These are phyloP conservation scores for Rhodotorula paludigena DNA, from an alignment of 768 basidiomycete species.

Conservation along the genomic window DNA sequence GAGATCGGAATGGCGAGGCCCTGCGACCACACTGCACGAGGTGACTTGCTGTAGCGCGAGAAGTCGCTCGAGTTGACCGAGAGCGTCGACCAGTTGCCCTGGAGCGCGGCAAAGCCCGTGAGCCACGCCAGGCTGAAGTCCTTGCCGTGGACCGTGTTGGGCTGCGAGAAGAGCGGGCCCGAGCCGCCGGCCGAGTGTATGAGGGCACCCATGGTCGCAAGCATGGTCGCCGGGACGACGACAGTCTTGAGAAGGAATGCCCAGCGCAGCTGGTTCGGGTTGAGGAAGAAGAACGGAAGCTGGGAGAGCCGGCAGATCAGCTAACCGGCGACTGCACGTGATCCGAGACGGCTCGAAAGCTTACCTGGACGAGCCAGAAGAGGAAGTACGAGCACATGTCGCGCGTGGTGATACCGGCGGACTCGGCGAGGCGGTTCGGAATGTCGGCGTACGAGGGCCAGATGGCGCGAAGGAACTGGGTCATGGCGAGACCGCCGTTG, in stretches of 20 bases:
- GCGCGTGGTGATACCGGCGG: constrained; percentile 45
- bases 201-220: constrained; percentile 68
- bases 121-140: constrained; percentile 73
- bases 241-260: constrained; percentile 64
- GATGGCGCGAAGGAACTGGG: constrained; percentile 59
- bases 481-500: constrained; percentile 37
- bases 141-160: constrained; percentile 56
- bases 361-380: constrained; percentile 71
- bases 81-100: constrained; percentile 54
- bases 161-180: constrained; percentile 44
- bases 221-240: constrained; percentile 61
- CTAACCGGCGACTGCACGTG: constrained; percentile 47
- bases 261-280: constrained; percentile 70
- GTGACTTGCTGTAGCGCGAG: constrained; percentile 64
- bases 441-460: constrained; percentile 62
- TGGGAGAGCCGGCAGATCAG: constrained; percentile 69
- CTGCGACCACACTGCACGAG: constrained; percentile 30
- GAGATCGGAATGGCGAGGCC: constrained; percentile 25
- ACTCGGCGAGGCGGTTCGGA: not conserved
- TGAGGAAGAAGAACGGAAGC: constrained; percentile 64
- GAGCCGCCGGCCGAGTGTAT: constrained; percentile 24
- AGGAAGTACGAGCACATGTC: constrained; percentile 71
- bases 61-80: constrained; percentile 73
- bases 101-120: constrained; percentile 62
- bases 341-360: constrained; percentile 54